Evolutionary conservation across 352 stramenopile genomes (phyloP).

Genomic region (Phytophthora citricola): DNA sequence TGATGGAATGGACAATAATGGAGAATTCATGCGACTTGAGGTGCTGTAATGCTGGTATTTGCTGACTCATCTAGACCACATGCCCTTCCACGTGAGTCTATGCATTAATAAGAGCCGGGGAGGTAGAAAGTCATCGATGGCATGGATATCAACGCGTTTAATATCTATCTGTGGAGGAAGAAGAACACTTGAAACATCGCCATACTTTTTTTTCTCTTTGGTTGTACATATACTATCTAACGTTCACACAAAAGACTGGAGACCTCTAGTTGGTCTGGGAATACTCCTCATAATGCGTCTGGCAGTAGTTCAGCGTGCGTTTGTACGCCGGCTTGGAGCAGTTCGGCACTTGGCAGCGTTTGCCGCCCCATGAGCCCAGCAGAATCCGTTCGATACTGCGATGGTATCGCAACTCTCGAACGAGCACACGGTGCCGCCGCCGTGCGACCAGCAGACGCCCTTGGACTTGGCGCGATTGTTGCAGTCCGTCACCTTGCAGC

Average conservation of each 20-base stretch:
- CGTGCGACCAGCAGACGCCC: slow-evolving; percentile 70
- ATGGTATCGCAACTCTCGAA: slow-evolving; percentile 61
- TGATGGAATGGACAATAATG: background rate
- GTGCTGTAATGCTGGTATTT: slow-evolving; percentile 4
- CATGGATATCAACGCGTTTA: no score
- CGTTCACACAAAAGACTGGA: slow-evolving; percentile 9
- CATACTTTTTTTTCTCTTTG: slow-evolving; percentile 13
- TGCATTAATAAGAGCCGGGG: no score
- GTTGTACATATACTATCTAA: slow-evolving; percentile 35
- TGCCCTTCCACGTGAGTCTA: background rate
- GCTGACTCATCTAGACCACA: slow-evolving; percentile 13
- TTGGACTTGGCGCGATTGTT: slow-evolving; percentile 74
- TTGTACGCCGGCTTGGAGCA: slow-evolving; percentile 68
- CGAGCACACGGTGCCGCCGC: slow-evolving; percentile 58
- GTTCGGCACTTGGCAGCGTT: slow-evolving; percentile 49
- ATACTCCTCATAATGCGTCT: slow-evolving; percentile 49
- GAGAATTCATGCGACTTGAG: slow-evolving; percentile 1
- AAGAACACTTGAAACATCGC: background rate
- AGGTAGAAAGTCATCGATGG: no score
- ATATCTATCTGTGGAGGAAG: background rate
- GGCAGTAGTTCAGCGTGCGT: slow-evolving; percentile 66
- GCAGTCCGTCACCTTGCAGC: slow-evolving; percentile 67
- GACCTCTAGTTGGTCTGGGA: slow-evolving; percentile 14
- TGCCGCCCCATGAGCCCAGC: slow-evolving; percentile 53
- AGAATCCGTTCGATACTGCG: slow-evolving; percentile 59